These are phyloP conservation scores for Peltaster fructicola DNA, from an alignment of 2,329 filamentous ascomycete species.

Conservation along the genomic window DNA sequence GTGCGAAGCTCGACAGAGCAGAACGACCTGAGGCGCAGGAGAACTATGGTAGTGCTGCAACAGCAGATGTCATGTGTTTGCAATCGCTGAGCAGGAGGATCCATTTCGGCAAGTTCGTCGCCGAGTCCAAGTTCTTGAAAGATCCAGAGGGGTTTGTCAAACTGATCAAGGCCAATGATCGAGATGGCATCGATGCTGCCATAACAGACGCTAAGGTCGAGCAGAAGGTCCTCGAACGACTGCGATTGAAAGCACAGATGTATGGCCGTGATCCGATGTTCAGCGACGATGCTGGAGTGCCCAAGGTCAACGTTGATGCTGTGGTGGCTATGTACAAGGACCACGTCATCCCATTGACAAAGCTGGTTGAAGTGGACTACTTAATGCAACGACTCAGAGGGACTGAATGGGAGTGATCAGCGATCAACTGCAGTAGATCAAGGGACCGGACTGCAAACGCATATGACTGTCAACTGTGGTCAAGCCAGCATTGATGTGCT, in stretches of 20 bases:
- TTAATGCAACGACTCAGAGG: conserved; percentile 74
- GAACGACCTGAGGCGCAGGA: conserved; percentile 67
- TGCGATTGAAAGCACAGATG: conserved; percentile 76
- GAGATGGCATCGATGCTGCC: conserved; percentile 64
- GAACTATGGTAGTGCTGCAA: conserved; percentile 88
- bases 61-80: conserved; percentile 74
- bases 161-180: conserved; percentile 66
- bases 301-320: conserved; percentile 83
- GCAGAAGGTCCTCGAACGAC: conserved; percentile 71
- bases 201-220: conserved; percentile 86
- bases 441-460: too few relatives aligned
- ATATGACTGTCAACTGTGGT: too few relatives aligned
- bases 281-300: conserved; percentile 23
- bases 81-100: conserved; percentile 82
- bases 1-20: conserved; percentile 54
- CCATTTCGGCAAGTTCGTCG: conserved; percentile 97
- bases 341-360: conserved; percentile 92
- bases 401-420: conserved; percentile 31
- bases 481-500: too few relatives aligned
- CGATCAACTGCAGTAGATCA: too few relatives aligned
- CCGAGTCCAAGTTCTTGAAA: conserved; percentile 81
- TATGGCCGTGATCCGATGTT: conserved; percentile 77
- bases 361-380: conserved; percentile 95
- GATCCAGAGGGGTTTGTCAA: conserved; percentile 65
- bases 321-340: conserved; percentile 81